These are phyloP conservation scores for Cyclocybe aegerita DNA, from an alignment of 768 basidiomycete genomes.

Conservation along the genomic window DNA sequence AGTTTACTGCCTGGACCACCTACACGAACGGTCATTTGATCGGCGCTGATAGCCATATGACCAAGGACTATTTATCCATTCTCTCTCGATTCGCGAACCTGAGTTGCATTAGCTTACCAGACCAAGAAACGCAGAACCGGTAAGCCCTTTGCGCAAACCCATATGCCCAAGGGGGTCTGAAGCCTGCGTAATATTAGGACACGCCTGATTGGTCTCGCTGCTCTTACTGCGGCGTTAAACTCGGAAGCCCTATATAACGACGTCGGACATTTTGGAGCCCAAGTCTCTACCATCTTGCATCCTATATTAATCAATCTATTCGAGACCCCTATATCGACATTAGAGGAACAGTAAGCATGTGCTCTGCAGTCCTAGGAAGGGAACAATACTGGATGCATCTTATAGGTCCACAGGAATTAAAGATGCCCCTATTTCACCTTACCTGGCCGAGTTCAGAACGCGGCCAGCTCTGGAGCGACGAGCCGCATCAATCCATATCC, in stretches of 20 bases:
- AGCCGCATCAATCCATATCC: conserved; percentile 86
- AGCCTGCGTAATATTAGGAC: conserved; percentile 45
- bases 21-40: conserved; percentile 86
- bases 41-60: conserved; percentile 71
- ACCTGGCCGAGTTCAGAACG: conserved; percentile 81
- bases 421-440: conserved; percentile 72
- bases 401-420: conserved; percentile 60
- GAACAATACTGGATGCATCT: conserved; percentile 4
- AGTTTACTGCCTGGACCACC: conserved; percentile 93
- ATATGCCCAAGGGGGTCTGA: background rate
- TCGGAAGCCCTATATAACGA: conserved; percentile 84
- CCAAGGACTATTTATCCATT: conserved; percentile 67
- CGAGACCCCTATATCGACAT: conserved; percentile 52
- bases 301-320: conserved; percentile 71
- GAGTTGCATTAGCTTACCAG: conserved; percentile 51
- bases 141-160: conserved; percentile 22
- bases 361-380: conserved; percentile 13
- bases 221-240: conserved; percentile 74
- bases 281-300: conserved; percentile 68
- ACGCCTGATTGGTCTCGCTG: conserved; percentile 83
- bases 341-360: conserved; percentile 67
- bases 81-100: conserved; percentile 65
- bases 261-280: conserved; percentile 66
- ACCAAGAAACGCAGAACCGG: conserved; percentile 78
- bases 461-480: conserved; percentile 78